Evolutionary conservation across 2,329 filamentous ascomycete species (phyloP), one percentile per base, ranked within the genome.

Genomic region (Botrytis sinoallii): DNA sequence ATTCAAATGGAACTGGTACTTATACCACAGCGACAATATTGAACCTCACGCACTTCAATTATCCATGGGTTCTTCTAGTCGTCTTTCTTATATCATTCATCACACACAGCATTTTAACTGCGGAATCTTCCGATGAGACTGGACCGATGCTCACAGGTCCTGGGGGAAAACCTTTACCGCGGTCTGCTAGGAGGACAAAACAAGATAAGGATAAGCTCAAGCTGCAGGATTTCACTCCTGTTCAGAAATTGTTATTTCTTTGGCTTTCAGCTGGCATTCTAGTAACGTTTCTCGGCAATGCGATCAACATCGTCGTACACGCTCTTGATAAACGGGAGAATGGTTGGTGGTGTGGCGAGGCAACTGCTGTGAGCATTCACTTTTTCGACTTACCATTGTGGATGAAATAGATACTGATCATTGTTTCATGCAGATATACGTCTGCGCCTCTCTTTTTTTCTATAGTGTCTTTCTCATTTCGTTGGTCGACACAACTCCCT

Each of bases 401-500:
- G n/a, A 64, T 60, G 66, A 71, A 40, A 29, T 20, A 44, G 40
- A 42, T 52, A 32, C 78, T 76, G 44, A 75, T 57, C 48, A 40
- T 71, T 52, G 76, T 74, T 59, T 70, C 38, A 72, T 44, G 69
- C 79, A 97, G 94, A 91, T 97, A 80, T 97, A 97, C 82, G 86
- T 97, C 76, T 88, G 93, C 73, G 93, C 92, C 72, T 92, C 93
- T 63, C 92, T 94, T 77, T 97, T 97, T 85, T 90, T 96, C 76
- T 96, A 97, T 84, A 88, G 93, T 68, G 91, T 97, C 77, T 88
- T 97, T 77, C 87, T 97, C 77, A 92, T 98, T 79, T 94, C 94
- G 44, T 88, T 98, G 73, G 87, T 97, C 79, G 95, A 98, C 82
- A 92, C 92, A 80, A 90, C 89, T 75, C 91, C 93, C 48, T 93